Percentiles rank a stretch among this genome's conserved stretches.
Conservation (phyloP, 2,329 filamentous ascomycete genomes). For the Aspergillus sp. region DNA sequence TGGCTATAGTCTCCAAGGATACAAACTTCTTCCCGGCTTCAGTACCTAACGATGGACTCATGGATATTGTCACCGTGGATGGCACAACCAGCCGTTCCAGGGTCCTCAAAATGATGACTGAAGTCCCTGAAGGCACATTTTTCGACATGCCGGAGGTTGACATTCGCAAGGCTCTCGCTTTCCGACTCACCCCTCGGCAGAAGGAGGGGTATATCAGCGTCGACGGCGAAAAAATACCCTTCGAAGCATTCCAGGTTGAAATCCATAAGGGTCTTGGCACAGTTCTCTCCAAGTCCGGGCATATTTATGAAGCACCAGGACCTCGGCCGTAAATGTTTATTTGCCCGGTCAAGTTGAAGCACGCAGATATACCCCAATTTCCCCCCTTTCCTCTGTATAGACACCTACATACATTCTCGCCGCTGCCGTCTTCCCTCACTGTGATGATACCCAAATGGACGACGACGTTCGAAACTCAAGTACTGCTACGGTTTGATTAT, state of each 20-base stretch:
- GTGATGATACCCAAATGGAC: constrained; percentile 35
- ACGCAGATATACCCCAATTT: constrained; percentile 1
- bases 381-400: constrained; percentile 12
- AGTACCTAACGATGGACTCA: constrained; percentile 76
- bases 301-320: constrained; percentile 65
- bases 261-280: constrained; percentile 79
- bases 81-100: constrained; percentile 69
- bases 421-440: constrained; percentile 21
- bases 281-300: constrained; percentile 73
- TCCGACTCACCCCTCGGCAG: constrained; percentile 75
- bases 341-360: neutral
- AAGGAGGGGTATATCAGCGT: constrained; percentile 85
- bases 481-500: constrained; percentile 15
- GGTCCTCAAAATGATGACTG: constrained; percentile 68
- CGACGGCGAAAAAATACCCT: constrained; percentile 84
- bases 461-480: constrained; percentile 15
- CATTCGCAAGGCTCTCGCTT: constrained; percentile 84
- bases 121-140: constrained; percentile 70
- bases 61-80: constrained; percentile 80
- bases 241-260: constrained; percentile 88
- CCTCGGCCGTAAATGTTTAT: constrained; percentile 24
- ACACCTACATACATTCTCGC: constrained; percentile 3
- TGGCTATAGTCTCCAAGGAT: constrained; percentile 87
- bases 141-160: constrained; percentile 77
- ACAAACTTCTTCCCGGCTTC: constrained; percentile 80